Evolutionary conservation across 495 filamentous ascomycete species (phyloP).

Genomic region (Glutinoglossum americanum): DNA sequence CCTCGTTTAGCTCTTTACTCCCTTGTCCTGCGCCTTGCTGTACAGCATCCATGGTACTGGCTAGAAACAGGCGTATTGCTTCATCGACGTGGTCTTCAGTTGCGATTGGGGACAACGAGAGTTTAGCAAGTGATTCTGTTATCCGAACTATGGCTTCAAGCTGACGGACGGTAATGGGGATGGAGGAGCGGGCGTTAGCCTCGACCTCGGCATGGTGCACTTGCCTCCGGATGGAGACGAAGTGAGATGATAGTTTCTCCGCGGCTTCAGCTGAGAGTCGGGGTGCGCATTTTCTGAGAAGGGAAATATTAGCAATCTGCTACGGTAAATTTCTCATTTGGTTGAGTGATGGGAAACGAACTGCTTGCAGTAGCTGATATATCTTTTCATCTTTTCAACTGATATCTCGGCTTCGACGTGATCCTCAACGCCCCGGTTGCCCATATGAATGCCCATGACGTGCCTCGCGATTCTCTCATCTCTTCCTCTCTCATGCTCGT

Average conservation of each 20-base stretch:
- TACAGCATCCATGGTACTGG: constrained; percentile 93
- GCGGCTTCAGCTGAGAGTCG: constrained; percentile 80
- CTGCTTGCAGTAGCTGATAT: constrained; percentile 95
- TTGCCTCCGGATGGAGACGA: constrained; percentile 87
- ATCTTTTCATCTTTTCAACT: constrained; percentile 93
- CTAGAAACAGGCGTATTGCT: constrained; percentile 91
- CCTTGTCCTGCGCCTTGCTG: constrained; percentile 66
- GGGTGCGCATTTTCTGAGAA: constrained; percentile 62
- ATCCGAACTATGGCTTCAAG: constrained; percentile 95
- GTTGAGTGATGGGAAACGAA: constrained; percentile 22
- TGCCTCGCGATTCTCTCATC: constrained; percentile 91
- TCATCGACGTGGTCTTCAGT: constrained; percentile 89
- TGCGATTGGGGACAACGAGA: constrained; percentile 64
- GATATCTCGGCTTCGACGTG: constrained; percentile 67
- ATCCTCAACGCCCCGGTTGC: constrained; percentile 64
- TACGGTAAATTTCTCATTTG: neutral
- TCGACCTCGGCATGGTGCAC: constrained; percentile 78
- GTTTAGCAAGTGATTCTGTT: constrained; percentile 84
- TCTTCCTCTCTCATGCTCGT: constrained; percentile 73
- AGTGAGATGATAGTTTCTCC: constrained; percentile 92
- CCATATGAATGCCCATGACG: constrained; percentile 97
- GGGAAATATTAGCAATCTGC: constrained; percentile 16
- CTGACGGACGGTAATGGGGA: constrained; percentile 95
- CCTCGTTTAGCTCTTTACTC: constrained; percentile 73
- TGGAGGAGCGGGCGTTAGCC: constrained; percentile 68